A percentile compares a stretch with the other conserved stretches of the same genome.
Evolutionary conservation across 164 flowering plant genomes (phyloP).

Genomic region (Sedum album): DNA sequence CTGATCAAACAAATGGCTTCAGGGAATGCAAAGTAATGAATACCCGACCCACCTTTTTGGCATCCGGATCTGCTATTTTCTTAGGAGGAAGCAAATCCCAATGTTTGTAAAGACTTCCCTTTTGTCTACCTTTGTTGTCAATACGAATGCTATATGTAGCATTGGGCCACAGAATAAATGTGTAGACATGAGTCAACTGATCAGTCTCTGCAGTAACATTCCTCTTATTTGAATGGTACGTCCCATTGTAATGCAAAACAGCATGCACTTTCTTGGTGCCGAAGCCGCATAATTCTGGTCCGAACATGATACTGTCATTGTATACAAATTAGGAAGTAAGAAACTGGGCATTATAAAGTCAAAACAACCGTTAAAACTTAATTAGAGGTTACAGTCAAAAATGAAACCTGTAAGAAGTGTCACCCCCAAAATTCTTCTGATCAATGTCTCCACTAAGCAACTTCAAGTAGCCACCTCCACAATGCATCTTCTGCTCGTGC

Average conservation of each 20-base stretch:
- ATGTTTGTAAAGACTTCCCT: slow-evolving; percentile 77
- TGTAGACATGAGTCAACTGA: slow-evolving; percentile 83
- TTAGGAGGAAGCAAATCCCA: slow-evolving; percentile 91
- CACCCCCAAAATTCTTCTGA: slow-evolving; percentile 92
- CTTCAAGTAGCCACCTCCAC: slow-evolving; percentile 99
- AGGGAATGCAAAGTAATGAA: not conserved
- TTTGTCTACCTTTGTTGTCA: slow-evolving; percentile 73
- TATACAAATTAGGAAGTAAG: slow-evolving; percentile 10
- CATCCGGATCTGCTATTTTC: slow-evolving; percentile 88
- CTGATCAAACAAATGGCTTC: not conserved
- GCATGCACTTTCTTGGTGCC: slow-evolving; percentile 91
- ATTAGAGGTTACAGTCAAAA: not conserved
- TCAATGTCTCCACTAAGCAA: slow-evolving; percentile 80
- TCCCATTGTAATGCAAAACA: slow-evolving; percentile 48
- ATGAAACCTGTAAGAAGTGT: slow-evolving; percentile 77
- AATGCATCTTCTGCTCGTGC: slow-evolving; percentile 94
- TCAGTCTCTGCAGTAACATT: slow-evolving; percentile 95
- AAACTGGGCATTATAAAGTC: not conserved
- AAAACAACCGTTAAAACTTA: not conserved
- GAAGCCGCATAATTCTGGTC: slow-evolving; percentile 94
- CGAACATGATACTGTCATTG: slow-evolving; percentile 25
- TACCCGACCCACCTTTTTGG: slow-evolving; percentile 29
- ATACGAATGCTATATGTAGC: slow-evolving; percentile 85
- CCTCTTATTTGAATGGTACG: slow-evolving; percentile 79
- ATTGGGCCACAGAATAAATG: slow-evolving; percentile 82